Evolutionary conservation across 2,329 filamentous ascomycete species (phyloP).

Genomic region (Diaporthe destruens): DNA sequence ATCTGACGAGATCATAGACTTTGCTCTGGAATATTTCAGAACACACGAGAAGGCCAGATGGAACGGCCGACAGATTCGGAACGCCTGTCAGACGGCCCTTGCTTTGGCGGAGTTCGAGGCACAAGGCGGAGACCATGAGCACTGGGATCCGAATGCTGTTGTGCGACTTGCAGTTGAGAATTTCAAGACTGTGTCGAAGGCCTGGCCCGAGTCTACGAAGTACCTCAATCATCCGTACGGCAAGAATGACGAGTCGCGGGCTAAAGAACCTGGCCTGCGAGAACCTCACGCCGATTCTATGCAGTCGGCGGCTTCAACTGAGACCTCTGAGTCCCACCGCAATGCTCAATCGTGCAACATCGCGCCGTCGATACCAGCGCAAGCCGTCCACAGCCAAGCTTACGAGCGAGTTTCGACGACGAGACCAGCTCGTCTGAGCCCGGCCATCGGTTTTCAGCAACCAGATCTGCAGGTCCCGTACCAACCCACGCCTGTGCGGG

Average conservation of each 20-base stretch:
- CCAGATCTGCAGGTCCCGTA: too few species aligned
- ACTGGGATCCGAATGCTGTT: background rate
- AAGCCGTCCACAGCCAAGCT: too few species aligned
- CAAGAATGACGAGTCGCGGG: background rate
- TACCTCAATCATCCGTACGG: constrained; percentile 11
- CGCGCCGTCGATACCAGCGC: too few species aligned
- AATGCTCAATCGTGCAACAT: too few species aligned
- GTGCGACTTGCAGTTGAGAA: constrained; percentile 5
- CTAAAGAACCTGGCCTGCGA: background rate
- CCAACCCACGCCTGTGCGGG: too few species aligned
- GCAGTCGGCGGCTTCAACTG: too few species aligned
- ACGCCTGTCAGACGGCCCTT: constrained; percentile 37
- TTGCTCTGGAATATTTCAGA: background rate
- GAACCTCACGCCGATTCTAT: background rate
- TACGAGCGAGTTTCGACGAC: too few species aligned
- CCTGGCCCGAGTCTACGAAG: constrained; percentile 26
- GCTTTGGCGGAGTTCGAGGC: constrained; percentile 35
- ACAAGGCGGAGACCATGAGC: constrained; percentile 36
- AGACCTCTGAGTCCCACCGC: too few species aligned
- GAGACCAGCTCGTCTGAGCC: too few species aligned
- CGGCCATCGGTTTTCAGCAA: too few species aligned
- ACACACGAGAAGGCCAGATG: background rate
- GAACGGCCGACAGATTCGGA: constrained; percentile 40
- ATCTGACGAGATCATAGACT: background rate
- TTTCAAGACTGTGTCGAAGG: constrained; percentile 21